A percentile compares a stretch with the other conserved stretches of the same genome.
Evolutionary conservation across 2,329 filamentous ascomycete genomes (phyloP).

Genomic region (Xylariaceae sp.): DNA sequence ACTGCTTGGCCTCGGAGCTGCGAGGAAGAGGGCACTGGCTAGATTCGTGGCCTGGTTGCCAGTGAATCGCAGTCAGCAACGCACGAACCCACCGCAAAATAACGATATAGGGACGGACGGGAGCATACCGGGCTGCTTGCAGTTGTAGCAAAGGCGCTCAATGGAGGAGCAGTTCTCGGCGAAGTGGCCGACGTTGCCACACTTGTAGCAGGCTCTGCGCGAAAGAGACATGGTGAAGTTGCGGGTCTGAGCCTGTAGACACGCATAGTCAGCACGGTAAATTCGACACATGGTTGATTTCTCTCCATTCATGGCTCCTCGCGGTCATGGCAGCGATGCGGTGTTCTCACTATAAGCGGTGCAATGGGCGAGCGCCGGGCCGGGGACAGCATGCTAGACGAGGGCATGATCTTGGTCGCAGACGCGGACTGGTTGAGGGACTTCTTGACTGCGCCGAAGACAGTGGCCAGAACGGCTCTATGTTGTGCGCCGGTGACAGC

Average conservation of each 20-base stretch:
- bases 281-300: conserved; percentile 28
- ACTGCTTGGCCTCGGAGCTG: conserved; percentile 98
- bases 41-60: conserved; percentile 74
- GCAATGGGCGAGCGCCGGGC: not conserved
- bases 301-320: conserved; percentile 25
- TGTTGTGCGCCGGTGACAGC: not conserved
- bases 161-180: conserved; percentile 94
- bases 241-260: conserved; percentile 22
- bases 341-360: conserved; percentile 8
- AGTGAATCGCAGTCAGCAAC: conserved; percentile 17
- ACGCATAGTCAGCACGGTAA: conserved; percentile 35
- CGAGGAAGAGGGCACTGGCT: conserved; percentile 95
- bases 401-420: not conserved
- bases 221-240: conserved; percentile 63
- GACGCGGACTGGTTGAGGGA: not conserved
- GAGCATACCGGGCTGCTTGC: conserved; percentile 71
- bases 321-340: conserved; percentile 33
- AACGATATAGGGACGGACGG: not conserved
- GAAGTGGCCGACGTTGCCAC: conserved; percentile 76
- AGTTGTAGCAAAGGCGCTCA: conserved; percentile 99
- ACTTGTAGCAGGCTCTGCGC: conserved; percentile 78
- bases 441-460: not conserved
- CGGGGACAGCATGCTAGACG: not conserved
- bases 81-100: not conserved
- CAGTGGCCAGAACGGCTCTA: not conserved